Base-by-base conservation (phyloP, 108 stramenopile species). In the Ochromonas danica region DNA sequence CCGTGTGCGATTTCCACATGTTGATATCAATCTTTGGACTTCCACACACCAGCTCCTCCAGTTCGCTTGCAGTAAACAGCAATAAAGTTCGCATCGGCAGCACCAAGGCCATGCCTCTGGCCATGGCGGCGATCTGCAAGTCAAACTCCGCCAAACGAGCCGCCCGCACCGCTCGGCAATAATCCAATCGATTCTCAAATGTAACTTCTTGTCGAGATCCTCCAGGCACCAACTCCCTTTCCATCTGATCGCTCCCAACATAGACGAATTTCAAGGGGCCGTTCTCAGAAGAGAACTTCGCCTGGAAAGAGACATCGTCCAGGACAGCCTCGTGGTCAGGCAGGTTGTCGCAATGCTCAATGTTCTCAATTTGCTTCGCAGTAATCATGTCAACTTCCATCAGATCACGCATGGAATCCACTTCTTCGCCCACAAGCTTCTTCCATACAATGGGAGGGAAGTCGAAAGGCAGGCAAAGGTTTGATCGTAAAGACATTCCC, bases 21-120 rank as follows among this genome's bases (percentile, higher is more conserved):
- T 70, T 75, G 3, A 89, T 80, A 81, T 90, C 88, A 36, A 90
- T 78, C 39, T 33, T 40, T 6, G 89, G 88, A 36, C 78, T 78
- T 39, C 89, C 89, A 25, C 88, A 87, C 40, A 86, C 88, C 40
- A 83, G 60, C 28, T 84, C 81, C 81, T 90, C 89, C n/a, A 89
- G 42, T 61, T 90, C 84, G 1, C 70, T 39, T 70, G 85, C 85
- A 10, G 88, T 85, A 51, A 88, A 86, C 65, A 90, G 83, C 45
- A 79, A 77, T 43, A 90, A 85, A 0, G 77, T 78, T 62, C 87
- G 39, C 71, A 61, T 43, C 25, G 87, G 88, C 22, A 89, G 71
- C 61, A 87, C 81, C 41, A 39, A 43, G 10, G 60, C 61, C 57
- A 90, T 43, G 17, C 89, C 89, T 39, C 81, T 43, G 41, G 82